Percentiles rank a stretch among this genome's conserved stretches.
These are phyloP conservation scores for Colletotrichum trifolii DNA, from an alignment of 2,329 filamentous ascomycete genomes.

Conservation along the genomic window DNA sequence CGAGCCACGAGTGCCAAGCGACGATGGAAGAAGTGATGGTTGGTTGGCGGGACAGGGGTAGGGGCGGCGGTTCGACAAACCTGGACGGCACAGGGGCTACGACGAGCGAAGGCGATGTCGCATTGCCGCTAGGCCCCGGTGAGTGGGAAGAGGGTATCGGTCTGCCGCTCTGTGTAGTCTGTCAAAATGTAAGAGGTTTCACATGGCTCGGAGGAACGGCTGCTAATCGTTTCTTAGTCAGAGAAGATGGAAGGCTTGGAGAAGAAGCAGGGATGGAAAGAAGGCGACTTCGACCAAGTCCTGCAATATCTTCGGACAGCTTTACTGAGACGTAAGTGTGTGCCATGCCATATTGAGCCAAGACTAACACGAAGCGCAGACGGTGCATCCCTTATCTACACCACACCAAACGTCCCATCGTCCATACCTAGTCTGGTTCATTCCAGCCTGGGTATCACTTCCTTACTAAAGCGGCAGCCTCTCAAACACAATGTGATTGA, in stretches of 20 bases:
- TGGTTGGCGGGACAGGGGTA: constrained; percentile 80
- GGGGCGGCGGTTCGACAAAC: constrained; percentile 70
- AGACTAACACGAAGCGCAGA: constrained; percentile 60
- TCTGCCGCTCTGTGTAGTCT: constrained; percentile 91
- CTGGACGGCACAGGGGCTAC: constrained; percentile 70
- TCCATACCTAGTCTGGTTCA: constrained; percentile 85
- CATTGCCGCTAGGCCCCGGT: constrained; percentile 83
- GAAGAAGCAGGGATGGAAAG: constrained; percentile 91
- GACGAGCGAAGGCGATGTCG: constrained; percentile 73
- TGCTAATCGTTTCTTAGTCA: constrained; percentile 61
- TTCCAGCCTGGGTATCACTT: constrained; percentile 87
- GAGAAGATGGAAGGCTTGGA: constrained; percentile 93
- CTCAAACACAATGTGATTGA: constrained; percentile 93
- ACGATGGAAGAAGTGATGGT: constrained; percentile 89
- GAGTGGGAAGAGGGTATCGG: constrained; percentile 94
- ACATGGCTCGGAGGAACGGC: background rate
- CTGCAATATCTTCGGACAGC: constrained; percentile 92
- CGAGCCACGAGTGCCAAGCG: constrained; percentile 81
- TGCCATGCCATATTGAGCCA: background rate
- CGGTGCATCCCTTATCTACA: constrained; percentile 87
- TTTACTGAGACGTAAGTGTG: constrained; percentile 79
- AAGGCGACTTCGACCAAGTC: constrained; percentile 96
- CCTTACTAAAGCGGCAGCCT: constrained; percentile 79
- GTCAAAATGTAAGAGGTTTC: constrained; percentile 78
- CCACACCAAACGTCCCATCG: constrained; percentile 78